Percentiles rank a stretch among this genome's conserved stretches.
phyloP scores from a whole-genome alignment of 345 rosid species.

The Rhodamnia rubescens region DNA sequence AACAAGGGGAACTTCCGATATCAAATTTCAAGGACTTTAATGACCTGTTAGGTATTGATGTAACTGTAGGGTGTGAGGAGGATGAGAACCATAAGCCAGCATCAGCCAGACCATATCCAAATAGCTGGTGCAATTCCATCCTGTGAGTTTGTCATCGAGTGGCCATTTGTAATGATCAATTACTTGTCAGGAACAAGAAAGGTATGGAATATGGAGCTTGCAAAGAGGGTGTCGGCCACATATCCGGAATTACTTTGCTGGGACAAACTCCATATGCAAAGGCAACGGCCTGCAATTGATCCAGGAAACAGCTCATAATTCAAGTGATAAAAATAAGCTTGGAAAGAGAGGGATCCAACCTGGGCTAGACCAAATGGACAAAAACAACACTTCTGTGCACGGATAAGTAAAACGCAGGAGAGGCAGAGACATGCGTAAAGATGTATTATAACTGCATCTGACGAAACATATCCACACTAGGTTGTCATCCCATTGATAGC shows the following conservation, averaged over 20 bases:
- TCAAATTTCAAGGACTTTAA: slow-evolving; percentile 22
- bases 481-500: background rate
- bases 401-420: background rate
- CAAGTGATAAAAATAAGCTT: background rate
- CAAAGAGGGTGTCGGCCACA: background rate
- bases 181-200: background rate
- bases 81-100: slow-evolving; percentile 28
- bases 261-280: background rate
- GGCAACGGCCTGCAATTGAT: background rate
- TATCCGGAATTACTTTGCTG: background rate
- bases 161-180: background rate
- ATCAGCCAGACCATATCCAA: slow-evolving; percentile 24
- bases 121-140: slow-evolving; percentile 39
- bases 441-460: background rate
- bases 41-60: slow-evolving; percentile 25
- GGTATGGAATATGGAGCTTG: background rate
- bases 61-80: slow-evolving; percentile 16
- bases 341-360: background rate
- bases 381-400: background rate
- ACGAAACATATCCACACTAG: background rate
- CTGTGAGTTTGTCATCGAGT: slow-evolving; percentile 17
- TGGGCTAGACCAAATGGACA: background rate
- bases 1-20: slow-evolving; percentile 30
- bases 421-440: background rate
- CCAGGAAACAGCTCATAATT: background rate